Evolutionary conservation across 2,329 filamentous ascomycete species (phyloP), one percentile per base, ranked within the genome.

Genomic region (Aspergillus sclerotialis): DNA sequence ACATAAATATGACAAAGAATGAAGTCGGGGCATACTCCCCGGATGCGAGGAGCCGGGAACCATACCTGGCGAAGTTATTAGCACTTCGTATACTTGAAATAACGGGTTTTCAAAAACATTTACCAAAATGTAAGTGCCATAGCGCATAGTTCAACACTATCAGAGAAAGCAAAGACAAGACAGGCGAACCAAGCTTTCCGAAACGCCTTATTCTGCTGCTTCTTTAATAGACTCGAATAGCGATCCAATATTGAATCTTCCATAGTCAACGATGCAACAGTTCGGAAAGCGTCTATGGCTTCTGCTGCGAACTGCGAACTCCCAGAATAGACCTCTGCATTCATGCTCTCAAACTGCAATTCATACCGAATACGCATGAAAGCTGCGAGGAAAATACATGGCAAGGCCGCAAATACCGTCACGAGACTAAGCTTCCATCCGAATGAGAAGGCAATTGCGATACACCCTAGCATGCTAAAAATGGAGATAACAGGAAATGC

Each of bases 361-460:
- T 83, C 80, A 42, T 85, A 84, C 38, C 79, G 65, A 28, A 78
- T 58, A 9, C 74, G 65, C 42, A 69, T 56, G 40, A 67, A 76
- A 3, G 67, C 68, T 8, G 70, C 67, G 4, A 56, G 44, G 6
- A 76, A 57, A 3, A 75, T 66, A 6, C 70, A 55, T 1, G 74
- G 74, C 35, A 75, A 53, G 0, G 67, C 64, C 2, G 82, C 75
- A 45, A 77, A 82, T 7, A 78, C 63, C 0, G 75, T 72, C 0
- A 89, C 78, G 0, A 87, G 61, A 0, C 80, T 76, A 7, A 90
- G 67, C 54, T 87, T 89, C 84, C 84, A 89, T 2, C 81, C 80
- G 52, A 82, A 86, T 4, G 72, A 66, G 48, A 85, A 87, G 1
- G 80, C 71, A 33, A 89, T 81, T 28, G 72, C 64, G 10, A 85